Percentiles rank a stretch among this genome's conserved stretches.
Evolutionary conservation across 768 basidiomycete species (phyloP).

Genomic region (Pleurotus giganteus): DNA sequence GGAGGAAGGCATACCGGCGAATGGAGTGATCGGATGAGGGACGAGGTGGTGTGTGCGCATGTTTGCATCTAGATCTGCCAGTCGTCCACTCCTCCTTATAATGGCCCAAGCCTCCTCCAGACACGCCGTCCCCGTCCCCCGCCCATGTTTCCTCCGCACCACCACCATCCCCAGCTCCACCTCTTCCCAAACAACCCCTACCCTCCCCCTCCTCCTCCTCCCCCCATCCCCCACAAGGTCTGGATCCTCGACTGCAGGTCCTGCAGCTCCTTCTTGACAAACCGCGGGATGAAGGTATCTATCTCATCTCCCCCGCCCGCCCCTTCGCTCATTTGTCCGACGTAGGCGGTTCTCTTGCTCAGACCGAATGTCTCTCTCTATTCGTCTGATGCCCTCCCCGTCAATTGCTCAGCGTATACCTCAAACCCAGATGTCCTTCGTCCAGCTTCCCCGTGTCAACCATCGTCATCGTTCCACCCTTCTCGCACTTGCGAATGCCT

Average conservation of each 20-base stretch:
- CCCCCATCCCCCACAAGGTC: conserved; percentile 64
- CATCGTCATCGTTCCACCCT: conserved; percentile 30
- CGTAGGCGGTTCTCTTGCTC: conserved; percentile 78
- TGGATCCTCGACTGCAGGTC: conserved; percentile 79
- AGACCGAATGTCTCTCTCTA: conserved; percentile 80
- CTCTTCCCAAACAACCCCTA: conserved; percentile 41
- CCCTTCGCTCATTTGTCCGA: conserved; percentile 8
- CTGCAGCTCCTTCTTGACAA: conserved; percentile 74
- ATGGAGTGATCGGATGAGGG: conserved; percentile 18
- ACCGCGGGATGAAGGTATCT: conserved; percentile 80
- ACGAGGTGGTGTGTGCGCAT: conserved; percentile 17
- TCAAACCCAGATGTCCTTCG: conserved; percentile 42
- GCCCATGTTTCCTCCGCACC: conserved; percentile 7
- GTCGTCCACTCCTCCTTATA: conserved; percentile 24
- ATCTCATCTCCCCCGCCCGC: conserved; percentile 3
- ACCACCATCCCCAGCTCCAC: conserved; percentile 22
- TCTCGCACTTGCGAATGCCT: conserved; percentile 80
- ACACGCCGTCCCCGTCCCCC: conserved; percentile 12
- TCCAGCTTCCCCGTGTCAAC: conserved; percentile 25
- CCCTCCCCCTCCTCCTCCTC: conserved; percentile 34
- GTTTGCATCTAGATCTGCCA: background rate
- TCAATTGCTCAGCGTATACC: conserved; percentile 70
- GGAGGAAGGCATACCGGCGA: conserved; percentile 23
- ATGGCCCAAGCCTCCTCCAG: conserved; percentile 13
- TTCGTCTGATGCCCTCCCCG: conserved; percentile 77